Evolutionary conservation across 2,329 filamentous ascomycete genomes (phyloP).

Genomic region (Fusarium tricinctum): DNA sequence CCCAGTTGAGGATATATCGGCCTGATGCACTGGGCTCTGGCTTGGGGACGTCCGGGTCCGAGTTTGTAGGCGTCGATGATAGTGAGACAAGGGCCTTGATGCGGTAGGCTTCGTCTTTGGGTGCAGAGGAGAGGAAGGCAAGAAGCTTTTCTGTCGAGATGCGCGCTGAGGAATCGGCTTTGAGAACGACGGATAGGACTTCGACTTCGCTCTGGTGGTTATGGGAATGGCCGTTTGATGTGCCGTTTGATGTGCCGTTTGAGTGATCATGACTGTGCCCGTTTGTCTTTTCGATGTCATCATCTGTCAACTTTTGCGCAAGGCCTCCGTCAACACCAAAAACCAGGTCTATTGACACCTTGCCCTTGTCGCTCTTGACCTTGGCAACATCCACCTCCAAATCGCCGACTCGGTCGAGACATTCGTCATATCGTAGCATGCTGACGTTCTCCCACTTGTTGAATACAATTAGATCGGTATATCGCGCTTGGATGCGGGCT

Average conservation of each 20-base stretch:
- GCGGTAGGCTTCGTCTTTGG: conserved; percentile 94
- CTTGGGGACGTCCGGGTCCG: conserved; percentile 62
- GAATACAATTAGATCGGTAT: conserved; percentile 90
- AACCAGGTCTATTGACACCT: conserved; percentile 82
- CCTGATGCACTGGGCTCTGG: conserved; percentile 52
- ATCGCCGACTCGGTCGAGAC: conserved; percentile 83
- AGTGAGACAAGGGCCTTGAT: conserved; percentile 81
- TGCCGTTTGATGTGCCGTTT: conserved; percentile 56
- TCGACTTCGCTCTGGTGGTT: conserved; percentile 88
- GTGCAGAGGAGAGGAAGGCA: conserved; percentile 76
- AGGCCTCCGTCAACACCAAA: conserved; percentile 91
- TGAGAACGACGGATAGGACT: conserved; percentile 84
- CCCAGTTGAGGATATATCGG: conserved; percentile 96
- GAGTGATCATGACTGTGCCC: conserved; percentile 56
- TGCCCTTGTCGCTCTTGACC: conserved; percentile 87
- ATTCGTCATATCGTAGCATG: conserved; percentile 82
- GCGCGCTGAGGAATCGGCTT: conserved; percentile 56
- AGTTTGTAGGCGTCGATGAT: conserved; percentile 62
- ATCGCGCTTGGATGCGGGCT: conserved; percentile 86
- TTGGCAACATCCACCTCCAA: conserved; percentile 84
- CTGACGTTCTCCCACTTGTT: conserved; percentile 90
- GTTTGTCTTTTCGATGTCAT: conserved; percentile 50
- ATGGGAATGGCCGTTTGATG: conserved; percentile 61
- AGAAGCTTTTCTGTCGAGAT: conserved; percentile 74
- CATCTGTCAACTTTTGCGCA: conserved; percentile 67